Percentiles rank a stretch among this genome's conserved stretches.
These are phyloP conservation scores for Serendipita vermifera DNA, from an alignment of 768 basidiomycete genomes.

Conservation along the genomic window DNA sequence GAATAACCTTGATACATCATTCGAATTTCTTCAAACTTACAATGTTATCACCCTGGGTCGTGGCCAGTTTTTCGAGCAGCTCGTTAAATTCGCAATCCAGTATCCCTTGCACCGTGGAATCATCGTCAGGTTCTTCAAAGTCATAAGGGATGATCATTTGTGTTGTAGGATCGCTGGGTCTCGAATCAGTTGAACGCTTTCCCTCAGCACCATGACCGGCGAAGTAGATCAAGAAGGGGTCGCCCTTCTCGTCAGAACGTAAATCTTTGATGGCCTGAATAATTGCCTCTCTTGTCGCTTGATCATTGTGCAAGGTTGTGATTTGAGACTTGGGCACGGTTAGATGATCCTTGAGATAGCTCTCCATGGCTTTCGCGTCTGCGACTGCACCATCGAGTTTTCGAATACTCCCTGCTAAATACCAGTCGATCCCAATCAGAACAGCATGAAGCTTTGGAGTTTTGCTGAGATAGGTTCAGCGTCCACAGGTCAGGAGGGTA, in stretches of 20 bases:
- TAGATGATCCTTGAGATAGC: constrained; percentile 44
- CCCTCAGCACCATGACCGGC: constrained; percentile 54
- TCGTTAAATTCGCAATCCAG: constrained; percentile 52
- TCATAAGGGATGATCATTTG: constrained; percentile 57
- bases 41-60: constrained; percentile 53
- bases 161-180: constrained; percentile 27
- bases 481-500: too few relatives aligned
- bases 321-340: constrained; percentile 50
- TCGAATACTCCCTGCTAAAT: constrained; percentile 49
- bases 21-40: constrained; percentile 22
- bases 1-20: not conserved
- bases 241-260: constrained; percentile 47
- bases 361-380: constrained; percentile 46
- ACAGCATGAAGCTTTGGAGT: too few relatives aligned
- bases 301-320: constrained; percentile 39
- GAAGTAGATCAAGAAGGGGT: constrained; percentile 57
- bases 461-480: too few relatives aligned
- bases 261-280: constrained; percentile 50
- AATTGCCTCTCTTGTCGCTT: constrained; percentile 49
- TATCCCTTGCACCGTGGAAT: constrained; percentile 45
- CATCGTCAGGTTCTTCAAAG: constrained; percentile 37
- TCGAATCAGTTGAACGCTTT: constrained; percentile 41
- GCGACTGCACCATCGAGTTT: constrained; percentile 52
- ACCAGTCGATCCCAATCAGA: constrained; percentile 55
- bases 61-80: constrained; percentile 43